These are phyloP conservation scores for Scleroderma bovista DNA, from an alignment of 768 basidiomycete genomes.

Conservation along the genomic window DNA sequence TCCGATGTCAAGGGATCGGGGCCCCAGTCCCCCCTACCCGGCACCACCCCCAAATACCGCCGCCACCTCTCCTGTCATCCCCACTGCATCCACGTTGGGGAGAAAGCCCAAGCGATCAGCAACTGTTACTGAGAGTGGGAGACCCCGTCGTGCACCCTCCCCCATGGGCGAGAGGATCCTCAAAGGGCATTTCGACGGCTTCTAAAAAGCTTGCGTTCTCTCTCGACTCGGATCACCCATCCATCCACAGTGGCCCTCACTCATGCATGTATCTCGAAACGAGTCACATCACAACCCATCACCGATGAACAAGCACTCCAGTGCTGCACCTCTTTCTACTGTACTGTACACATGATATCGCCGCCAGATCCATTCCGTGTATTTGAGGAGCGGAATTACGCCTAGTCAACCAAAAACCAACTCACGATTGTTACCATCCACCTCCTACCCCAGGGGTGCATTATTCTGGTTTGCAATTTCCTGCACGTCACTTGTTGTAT, in stretches of 20 bases:
- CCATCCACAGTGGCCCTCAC: constrained; percentile 3
- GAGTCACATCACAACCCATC: too few species aligned
- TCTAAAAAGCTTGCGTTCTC: constrained; percentile 33
- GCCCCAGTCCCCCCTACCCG: constrained; percentile 29
- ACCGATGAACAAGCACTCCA: too few species aligned
- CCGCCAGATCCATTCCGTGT: neutral
- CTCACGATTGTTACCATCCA: neutral
- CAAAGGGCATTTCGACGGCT: constrained; percentile 88
- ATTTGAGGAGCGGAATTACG: neutral
- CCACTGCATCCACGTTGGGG: constrained; percentile 14
- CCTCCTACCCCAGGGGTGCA: neutral
- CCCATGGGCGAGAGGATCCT: constrained; percentile 90
- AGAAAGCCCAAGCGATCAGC: constrained; percentile 51
- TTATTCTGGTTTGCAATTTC: neutral
- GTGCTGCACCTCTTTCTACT: neutral
- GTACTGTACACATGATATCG: neutral
- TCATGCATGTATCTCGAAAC: neutral
- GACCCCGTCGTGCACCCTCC: constrained; percentile 65
- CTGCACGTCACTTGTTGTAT: neutral
- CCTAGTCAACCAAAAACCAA: neutral
- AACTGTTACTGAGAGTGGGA: constrained; percentile 43
- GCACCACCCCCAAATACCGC: constrained; percentile 50
- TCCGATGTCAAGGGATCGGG: constrained; percentile 4
- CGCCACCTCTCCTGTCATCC: constrained; percentile 20
- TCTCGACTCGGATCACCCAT: constrained; percentile 2